Evolutionary conservation across 2,329 filamentous ascomycete species (phyloP).

Genomic region (Tolypocladium amazonense): DNA sequence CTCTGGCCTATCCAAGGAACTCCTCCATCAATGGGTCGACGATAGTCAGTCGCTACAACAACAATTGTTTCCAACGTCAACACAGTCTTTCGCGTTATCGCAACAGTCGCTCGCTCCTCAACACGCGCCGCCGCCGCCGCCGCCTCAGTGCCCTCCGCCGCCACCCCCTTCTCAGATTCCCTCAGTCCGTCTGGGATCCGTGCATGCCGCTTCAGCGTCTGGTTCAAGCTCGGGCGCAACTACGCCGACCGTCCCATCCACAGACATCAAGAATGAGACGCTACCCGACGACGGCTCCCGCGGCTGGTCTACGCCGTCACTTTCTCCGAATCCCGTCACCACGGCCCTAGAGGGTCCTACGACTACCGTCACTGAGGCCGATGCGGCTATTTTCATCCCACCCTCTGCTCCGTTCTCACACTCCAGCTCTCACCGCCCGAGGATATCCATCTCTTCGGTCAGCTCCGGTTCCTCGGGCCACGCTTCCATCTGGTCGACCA

Average conservation of each 20-base stretch:
- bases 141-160: conserved; percentile 21
- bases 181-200: conserved; percentile 8
- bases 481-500: conserved; percentile 34
- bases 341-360: conserved; percentile 1
- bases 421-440: conserved; percentile 23
- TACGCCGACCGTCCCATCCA: conserved; percentile 10
- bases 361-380: conserved; percentile 6
- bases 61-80: conserved; percentile 12
- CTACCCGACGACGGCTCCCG: conserved; percentile 16
- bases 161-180: conserved; percentile 14
- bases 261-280: conserved; percentile 19
- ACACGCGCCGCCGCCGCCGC: conserved; percentile 17
- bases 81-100: conserved; percentile 6
- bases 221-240: conserved; percentile 3
- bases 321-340: conserved; percentile 3
- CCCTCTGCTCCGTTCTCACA: conserved; percentile 25
- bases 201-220: conserved; percentile 6
- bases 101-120: conserved; percentile 11
- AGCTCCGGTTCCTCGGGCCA: conserved; percentile 40
- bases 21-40: conserved; percentile 30
- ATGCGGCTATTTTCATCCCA: conserved; percentile 20
- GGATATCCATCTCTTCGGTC: conserved; percentile 38
- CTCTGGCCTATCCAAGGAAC: conserved; percentile 31
- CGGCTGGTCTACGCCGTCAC: conserved; percentile 8
- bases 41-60: conserved; percentile 23